phyloP scores from a whole-genome alignment of 2,329 filamentous ascomycete genomes.

The Helminthosporium solani region DNA sequence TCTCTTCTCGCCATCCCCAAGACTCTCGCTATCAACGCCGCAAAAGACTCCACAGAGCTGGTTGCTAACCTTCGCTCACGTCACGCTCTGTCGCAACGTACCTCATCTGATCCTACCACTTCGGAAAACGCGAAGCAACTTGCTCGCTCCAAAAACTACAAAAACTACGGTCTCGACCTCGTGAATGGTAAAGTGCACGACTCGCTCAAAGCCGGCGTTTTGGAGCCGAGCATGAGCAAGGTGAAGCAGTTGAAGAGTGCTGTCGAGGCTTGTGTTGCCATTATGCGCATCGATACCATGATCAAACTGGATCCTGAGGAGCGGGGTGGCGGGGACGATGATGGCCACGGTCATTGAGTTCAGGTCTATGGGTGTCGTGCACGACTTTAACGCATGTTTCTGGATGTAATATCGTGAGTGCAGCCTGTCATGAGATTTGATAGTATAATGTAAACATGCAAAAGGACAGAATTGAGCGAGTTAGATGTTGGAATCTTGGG shows the following conservation, averaged over 20 bases:
- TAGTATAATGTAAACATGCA: neutral
- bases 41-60: conserved; percentile 92
- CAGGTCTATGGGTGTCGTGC: neutral
- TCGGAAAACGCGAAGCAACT: conserved; percentile 83
- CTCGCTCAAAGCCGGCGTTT: conserved; percentile 87
- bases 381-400: neutral
- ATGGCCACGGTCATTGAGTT: conserved; percentile 76
- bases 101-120: conserved; percentile 65
- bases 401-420: neutral
- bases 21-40: conserved; percentile 94
- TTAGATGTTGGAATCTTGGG: neutral
- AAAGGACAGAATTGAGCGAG: neutral
- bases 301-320: conserved; percentile 96
- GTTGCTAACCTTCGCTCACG: conserved; percentile 92
- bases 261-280: conserved; percentile 96
- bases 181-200: conserved; percentile 87
- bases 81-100: conserved; percentile 91
- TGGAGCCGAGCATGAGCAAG: conserved; percentile 98
- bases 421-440: neutral
- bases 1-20: conserved; percentile 93
- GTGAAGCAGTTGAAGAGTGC: conserved; percentile 97
- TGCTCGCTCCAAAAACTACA: conserved; percentile 94
- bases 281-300: conserved; percentile 98
- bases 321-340: conserved; percentile 68
- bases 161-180: conserved; percentile 96